phyloP scores from a whole-genome alignment of 2,329 filamentous ascomycete species.

The Ampelomyces quisqualis region DNA sequence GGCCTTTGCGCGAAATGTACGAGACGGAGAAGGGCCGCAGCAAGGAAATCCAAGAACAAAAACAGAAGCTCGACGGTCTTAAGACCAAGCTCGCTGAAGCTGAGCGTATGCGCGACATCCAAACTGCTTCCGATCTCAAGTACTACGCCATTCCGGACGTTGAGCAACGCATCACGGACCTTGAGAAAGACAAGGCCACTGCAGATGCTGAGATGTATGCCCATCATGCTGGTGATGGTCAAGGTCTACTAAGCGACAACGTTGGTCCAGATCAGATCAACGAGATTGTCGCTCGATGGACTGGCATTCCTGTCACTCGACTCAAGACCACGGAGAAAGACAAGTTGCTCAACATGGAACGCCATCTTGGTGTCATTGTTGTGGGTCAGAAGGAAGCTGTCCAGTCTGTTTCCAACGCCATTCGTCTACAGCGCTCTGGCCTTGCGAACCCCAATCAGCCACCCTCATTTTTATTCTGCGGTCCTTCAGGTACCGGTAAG shows the following conservation, averaged over 20 bases:
- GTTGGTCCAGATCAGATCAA: constrained; percentile 99
- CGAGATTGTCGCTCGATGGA: constrained; percentile 95
- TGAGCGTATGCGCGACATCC: constrained; percentile 80
- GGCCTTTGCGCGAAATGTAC: constrained; percentile 92
- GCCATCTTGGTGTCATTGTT: constrained; percentile 76
- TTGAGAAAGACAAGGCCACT: constrained; percentile 77
- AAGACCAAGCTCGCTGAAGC: constrained; percentile 92
- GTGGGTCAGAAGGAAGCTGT: constrained; percentile 95
- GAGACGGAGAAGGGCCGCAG: constrained; percentile 88
- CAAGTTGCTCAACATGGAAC: constrained; percentile 97
- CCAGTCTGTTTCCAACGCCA: constrained; percentile 88
- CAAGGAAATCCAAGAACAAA: constrained; percentile 89
- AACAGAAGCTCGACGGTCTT: constrained; percentile 89
- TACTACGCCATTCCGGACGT: constrained; percentile 98
- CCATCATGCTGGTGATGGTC: constrained; percentile 57
- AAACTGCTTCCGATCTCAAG: constrained; percentile 87
- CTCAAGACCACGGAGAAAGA: constrained; percentile 96
- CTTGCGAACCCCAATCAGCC: constrained; percentile 95
- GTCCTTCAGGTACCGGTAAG: constrained; percentile 97
- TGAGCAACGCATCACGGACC: constrained; percentile 71
- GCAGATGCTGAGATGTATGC: constrained; percentile 68
- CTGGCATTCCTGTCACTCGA: constrained; percentile 94
- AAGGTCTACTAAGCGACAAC: constrained; percentile 81
- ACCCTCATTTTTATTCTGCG: constrained; percentile 97
- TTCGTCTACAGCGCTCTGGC: constrained; percentile 90